A percentile compares a stretch with the other conserved stretches of the same genome.
Evolutionary conservation across 1,284 basidiomycete genomes (phyloP).

Genomic region (Pascua guehoae): DNA sequence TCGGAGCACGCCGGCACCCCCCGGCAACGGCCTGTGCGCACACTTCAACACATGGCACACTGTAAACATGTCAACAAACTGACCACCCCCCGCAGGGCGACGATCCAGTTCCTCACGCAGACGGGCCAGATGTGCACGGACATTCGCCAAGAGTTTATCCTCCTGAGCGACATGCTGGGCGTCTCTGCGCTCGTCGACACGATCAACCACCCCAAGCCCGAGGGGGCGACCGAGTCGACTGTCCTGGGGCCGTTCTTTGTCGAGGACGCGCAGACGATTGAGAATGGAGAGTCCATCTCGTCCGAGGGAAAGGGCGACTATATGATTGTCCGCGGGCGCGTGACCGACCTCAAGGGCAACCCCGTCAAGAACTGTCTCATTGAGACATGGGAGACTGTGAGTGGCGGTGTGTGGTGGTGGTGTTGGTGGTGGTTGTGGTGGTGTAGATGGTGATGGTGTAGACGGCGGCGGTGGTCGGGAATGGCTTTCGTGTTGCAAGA

Average conservation of each 20-base stretch:
- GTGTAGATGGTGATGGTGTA: no score
- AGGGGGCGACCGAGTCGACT: conserved; percentile 67
- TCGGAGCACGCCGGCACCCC: no score
- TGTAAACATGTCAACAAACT: background rate
- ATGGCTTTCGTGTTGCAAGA: no score
- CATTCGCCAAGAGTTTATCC: conserved; percentile 76
- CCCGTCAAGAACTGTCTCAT: conserved; percentile 64
- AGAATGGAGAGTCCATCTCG: conserved; percentile 62
- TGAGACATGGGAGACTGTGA: conserved; percentile 80
- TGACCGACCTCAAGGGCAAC: conserved; percentile 63
- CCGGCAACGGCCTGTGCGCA: no score
- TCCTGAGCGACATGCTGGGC: conserved; percentile 73
- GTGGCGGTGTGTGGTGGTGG: background rate
- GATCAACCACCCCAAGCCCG: conserved; percentile 63
- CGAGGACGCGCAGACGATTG: conserved; percentile 62
- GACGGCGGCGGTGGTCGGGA: no score
- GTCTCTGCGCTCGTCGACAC: conserved; percentile 73
- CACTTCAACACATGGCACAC: no score
- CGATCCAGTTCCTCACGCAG: conserved; percentile 70
- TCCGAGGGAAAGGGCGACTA: conserved; percentile 79
- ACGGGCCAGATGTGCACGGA: conserved; percentile 69
- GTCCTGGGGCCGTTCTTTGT: conserved; percentile 82
- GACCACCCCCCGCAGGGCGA: conserved; percentile 42
- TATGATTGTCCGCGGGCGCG: conserved; percentile 70
- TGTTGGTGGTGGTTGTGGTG: no score